Conservation (phyloP, 306 rosid species). For the Canavalia ensiformis region DNA sequence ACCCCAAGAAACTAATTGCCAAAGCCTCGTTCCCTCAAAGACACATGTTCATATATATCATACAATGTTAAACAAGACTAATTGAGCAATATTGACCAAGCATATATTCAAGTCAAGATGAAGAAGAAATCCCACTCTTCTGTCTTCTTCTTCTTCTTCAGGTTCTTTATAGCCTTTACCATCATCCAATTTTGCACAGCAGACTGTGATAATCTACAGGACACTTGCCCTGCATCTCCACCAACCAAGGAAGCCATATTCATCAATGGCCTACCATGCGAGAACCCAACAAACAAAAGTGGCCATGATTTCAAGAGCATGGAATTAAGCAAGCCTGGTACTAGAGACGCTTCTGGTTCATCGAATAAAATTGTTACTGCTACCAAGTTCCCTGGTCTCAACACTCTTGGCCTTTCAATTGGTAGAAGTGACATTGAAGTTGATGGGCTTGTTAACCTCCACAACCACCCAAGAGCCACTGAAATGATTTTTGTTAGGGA, state of each 20-base stretch:
- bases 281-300: constrained; percentile 53
- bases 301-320: constrained; percentile 70
- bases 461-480: constrained; percentile 81
- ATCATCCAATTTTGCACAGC: constrained; percentile 47
- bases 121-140: constrained; percentile 46
- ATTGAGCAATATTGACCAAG: neutral
- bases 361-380: constrained; percentile 63
- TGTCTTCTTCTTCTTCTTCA: constrained; percentile 44
- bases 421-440: constrained; percentile 66
- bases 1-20: constrained; percentile 33
- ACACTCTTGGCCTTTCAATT: constrained; percentile 76
- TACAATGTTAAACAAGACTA: constrained; percentile 17
- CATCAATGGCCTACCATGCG: constrained; percentile 83
- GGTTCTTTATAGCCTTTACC: constrained; percentile 42
- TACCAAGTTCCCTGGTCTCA: constrained; percentile 70
- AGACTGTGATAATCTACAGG: constrained; percentile 66
- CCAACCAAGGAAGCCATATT: constrained; percentile 51
- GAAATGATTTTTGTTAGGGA: constrained; percentile 70
- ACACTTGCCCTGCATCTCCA: constrained; percentile 67
- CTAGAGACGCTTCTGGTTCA: constrained; percentile 52
- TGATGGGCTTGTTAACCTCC: constrained; percentile 62
- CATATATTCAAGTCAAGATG: constrained; percentile 37
- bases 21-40: neutral
- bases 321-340: constrained; percentile 56
- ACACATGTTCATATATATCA: constrained; percentile 3